phyloP scores from a whole-genome alignment of 2,329 filamentous ascomycete genomes.

The Penicillium sp. region DNA sequence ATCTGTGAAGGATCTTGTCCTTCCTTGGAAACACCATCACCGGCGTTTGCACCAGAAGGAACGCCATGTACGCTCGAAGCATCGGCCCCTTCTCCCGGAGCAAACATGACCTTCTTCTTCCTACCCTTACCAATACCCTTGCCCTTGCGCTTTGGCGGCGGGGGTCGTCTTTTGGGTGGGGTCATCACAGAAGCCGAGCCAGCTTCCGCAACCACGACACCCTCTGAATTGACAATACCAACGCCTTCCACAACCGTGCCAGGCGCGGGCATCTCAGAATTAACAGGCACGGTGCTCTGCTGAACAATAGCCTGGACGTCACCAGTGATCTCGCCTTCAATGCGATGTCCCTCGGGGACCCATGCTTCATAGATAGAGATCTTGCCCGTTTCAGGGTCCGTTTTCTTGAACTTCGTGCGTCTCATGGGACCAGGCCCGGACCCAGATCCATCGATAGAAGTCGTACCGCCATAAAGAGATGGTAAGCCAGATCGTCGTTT shows the following conservation, averaged over 20 bases:
- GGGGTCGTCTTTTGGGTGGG: conserved; percentile 63
- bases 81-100: conserved; percentile 44
- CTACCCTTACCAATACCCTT: conserved; percentile 77
- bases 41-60: conserved; percentile 39
- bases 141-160: conserved; percentile 76
- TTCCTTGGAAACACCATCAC: conserved; percentile 39
- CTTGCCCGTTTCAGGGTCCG: conserved; percentile 74
- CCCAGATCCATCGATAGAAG: conserved; percentile 28
- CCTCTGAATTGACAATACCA: conserved; percentile 61
- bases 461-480: conserved; percentile 47
- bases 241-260: conserved; percentile 61
- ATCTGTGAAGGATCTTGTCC: conserved; percentile 47
- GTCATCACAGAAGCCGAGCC: conserved; percentile 46
- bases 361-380: conserved; percentile 82
- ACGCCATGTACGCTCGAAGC: conserved; percentile 37
- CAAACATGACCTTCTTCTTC: conserved; percentile 69
- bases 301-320: conserved; percentile 51
- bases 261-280: conserved; percentile 50
- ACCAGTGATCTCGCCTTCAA: conserved; percentile 78
- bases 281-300: conserved; percentile 35
- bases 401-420: conserved; percentile 75
- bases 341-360: conserved; percentile 72
- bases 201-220: conserved; percentile 56
- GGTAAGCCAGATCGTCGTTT: conserved; percentile 61
- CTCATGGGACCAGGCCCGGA: conserved; percentile 59